Base-by-base conservation (phyloP, 2,329 filamentous ascomycete species). In the Thelonectria blattea region DNA sequence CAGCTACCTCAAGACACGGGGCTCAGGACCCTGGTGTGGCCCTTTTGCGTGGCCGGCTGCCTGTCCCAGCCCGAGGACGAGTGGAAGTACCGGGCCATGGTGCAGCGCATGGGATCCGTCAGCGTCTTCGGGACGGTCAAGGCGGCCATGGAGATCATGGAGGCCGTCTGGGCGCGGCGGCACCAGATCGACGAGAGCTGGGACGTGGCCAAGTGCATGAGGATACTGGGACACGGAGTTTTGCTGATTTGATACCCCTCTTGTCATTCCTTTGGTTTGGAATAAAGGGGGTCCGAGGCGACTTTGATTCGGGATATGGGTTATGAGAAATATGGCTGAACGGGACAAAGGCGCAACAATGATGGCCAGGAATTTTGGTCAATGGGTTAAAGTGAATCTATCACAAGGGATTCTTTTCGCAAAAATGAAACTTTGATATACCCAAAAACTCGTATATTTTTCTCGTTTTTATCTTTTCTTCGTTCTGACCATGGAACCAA, bases 71-170 rank as follows among this genome's bases (percentile, higher is more conserved):
- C 73, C 0, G 75, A 75, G 18, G 74, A 81, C 32, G 80, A 82
- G 67, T 68, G 71, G 32, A 68, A 73, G n/a, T 81, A 81, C 48
- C 74, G 80, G 1, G 71, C 69, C 4, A 73, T 83, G 68, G 74
- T 79, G 2, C 67, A 65, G 10, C 70, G 71, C 2, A 75, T 84
- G 61, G 79, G 80, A 3, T 71, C 77, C 2, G 61, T 82, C 3
- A 74, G 75, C 53, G 72, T 80, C 2, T 83, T 83, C 58, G 81
- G 82, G 2, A 80, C 80, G 0, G 71, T 80, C 15, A 75, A 72
- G 56, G 76, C 79, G 54, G 79, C 80, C 3, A 67, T 80, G 34
- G 72, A 73, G 14, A 74, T 83, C 20, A 80, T 83, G 78, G 79
- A 82, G 66, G 73, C 71, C 30, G 79, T 83, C 1, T 84, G 81